Evolutionary conservation across 108 stramenopile genomes (phyloP), one percentile per base, ranked within the genome.

Genomic region (Chaetoceros tenuissimus): DNA sequence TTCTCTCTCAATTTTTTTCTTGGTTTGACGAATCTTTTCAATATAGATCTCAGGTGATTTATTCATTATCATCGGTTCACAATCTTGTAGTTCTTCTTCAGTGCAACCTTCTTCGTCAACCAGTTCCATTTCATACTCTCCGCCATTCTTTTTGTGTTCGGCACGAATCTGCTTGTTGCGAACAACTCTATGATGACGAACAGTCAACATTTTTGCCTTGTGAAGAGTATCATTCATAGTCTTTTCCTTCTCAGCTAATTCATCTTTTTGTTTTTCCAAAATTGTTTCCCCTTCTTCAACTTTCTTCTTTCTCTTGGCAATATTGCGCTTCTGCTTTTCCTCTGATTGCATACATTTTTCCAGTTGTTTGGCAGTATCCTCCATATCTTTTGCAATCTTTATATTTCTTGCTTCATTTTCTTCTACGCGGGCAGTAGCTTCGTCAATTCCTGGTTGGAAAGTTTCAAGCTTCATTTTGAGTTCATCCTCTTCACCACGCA

Each of bases 351-450:
- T 58, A 45, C 67, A 69, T 23, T 75, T 60, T 16, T 80, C 77
- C 40, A 93, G 53, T 27, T 68, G 63, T 1, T 73, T 51, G 50
- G 81, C 77, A 7, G 81, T 78, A 29, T 61, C 48, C 8, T 75
- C 59, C 43, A 87, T 49, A 57, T 93, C 92, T 5, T 77, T 60
- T 44, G 80, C 19, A 29, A 93, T 64, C 59, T 70, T 81, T 20
- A 71, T 68, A 55, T 85, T 89, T 48, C 92, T 68, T 17, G 76
- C 57, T 0, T 65, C 31, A 19, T 74, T 68, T 71, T 93, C 92
- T 21, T 79, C 78, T 13, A 87, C 51, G 19, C 57, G 59, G 16
- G 23, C 28, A 31, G 66, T 69, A 23, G 63, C 51, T 48, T 74
- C 73, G 28, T 75, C 68, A 53, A 92, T 59, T 13, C 21, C 64